Percentiles rank a stretch among this genome's conserved stretches.
Evolutionary conservation across 2,329 filamentous ascomycete genomes (phyloP).

Genomic region (Claviceps capensis): DNA sequence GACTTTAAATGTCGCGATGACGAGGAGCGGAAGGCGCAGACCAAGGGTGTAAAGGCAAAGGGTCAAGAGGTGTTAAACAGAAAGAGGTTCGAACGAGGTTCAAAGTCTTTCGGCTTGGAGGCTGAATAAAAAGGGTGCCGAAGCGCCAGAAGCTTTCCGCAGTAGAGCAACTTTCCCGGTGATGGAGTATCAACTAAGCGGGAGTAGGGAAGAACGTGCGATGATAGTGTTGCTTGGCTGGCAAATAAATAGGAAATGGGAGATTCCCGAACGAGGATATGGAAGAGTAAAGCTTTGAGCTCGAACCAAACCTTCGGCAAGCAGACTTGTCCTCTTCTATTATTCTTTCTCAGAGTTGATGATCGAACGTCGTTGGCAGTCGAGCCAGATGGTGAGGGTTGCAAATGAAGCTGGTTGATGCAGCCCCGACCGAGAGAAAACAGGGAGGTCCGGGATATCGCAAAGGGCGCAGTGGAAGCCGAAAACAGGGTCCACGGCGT

Average conservation of each 20-base stretch:
- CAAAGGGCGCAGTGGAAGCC: not conserved
- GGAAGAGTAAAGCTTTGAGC: constrained; percentile 24
- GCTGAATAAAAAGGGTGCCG: constrained; percentile 6
- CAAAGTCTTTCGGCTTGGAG: constrained; percentile 1
- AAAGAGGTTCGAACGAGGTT: constrained; percentile 6
- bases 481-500: not conserved
- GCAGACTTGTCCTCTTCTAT: not conserved
- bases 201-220: constrained; percentile 15
- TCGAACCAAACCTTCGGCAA: constrained; percentile 19
- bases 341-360: not conserved
- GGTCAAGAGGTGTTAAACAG: constrained; percentile 14
- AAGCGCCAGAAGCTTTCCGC: constrained; percentile 6
- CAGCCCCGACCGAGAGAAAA: not conserved
- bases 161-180: constrained; percentile 3
- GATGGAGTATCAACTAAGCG: constrained; percentile 11
- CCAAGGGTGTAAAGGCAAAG: constrained; percentile 18
- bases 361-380: not conserved
- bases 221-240: constrained; percentile 20
- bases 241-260: constrained; percentile 17
- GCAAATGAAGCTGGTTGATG: not conserved
- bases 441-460: not conserved
- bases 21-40: constrained; percentile 17
- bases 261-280: constrained; percentile 21
- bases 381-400: not conserved
- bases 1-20: constrained; percentile 16